Percentiles rank a stretch among this genome's conserved stretches.
Evolutionary conservation across 345 rosid genomes (phyloP).

Genomic region (Ceriops decandra): DNA sequence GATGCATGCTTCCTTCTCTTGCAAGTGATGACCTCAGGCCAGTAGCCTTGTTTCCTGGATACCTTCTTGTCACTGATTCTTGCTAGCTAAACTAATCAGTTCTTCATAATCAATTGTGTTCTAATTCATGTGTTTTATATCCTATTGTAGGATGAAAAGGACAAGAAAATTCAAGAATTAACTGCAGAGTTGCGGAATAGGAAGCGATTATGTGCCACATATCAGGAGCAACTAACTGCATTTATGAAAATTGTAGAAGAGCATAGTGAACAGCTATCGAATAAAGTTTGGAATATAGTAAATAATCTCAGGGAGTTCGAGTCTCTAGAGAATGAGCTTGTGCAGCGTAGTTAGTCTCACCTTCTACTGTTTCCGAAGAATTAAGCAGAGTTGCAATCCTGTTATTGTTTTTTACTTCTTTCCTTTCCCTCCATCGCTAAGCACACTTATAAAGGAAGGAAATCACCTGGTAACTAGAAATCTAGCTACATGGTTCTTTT

Average conservation of each 20-base stretch:
- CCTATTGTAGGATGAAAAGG: slow-evolving; percentile 52
- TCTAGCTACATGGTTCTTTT: slow-evolving; percentile 1
- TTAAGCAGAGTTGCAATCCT: neutral
- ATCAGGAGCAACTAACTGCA: slow-evolving; percentile 54
- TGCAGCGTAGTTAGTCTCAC: slow-evolving; percentile 33
- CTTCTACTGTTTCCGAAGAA: slow-evolving; percentile 1
- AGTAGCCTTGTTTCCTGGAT: no score
- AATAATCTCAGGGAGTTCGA: slow-evolving; percentile 54
- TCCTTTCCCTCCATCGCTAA: neutral
- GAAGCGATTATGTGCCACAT: slow-evolving; percentile 61
- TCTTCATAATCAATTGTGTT: no score
- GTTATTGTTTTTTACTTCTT: neutral
- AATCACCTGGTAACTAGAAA: neutral
- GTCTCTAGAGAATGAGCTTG: slow-evolving; percentile 40
- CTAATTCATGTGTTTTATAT: neutral
- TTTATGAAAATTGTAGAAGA: slow-evolving; percentile 65
- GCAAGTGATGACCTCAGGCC: no score
- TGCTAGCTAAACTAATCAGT: no score
- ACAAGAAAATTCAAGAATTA: slow-evolving; percentile 64
- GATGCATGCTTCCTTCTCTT: no score
- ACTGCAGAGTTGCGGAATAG: slow-evolving; percentile 57
- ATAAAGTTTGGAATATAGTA: slow-evolving; percentile 51
- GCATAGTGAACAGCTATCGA: slow-evolving; percentile 40
- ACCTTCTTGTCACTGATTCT: no score
- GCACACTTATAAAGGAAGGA: neutral